These are phyloP conservation scores for Thielaviopsis ethacetica DNA, from an alignment of 2,329 filamentous ascomycete species.

Conservation along the genomic window DNA sequence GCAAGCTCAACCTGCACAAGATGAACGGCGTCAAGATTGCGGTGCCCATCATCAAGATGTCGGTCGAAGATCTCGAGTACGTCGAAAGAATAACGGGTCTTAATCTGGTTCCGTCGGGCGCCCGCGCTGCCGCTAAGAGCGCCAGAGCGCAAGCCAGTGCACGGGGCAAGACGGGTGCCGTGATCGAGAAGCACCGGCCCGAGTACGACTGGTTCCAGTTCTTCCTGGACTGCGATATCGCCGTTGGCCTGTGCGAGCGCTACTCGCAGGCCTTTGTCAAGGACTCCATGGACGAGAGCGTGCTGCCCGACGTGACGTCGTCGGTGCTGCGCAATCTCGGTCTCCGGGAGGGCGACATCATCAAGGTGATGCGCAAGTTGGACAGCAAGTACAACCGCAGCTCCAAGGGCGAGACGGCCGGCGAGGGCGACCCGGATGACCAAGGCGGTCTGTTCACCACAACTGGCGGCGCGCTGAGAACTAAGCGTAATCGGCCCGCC, in stretches of 20 bases:
- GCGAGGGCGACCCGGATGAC: slow-evolving; percentile 42
- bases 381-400: slow-evolving; percentile 63
- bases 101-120: slow-evolving; percentile 9
- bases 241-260: slow-evolving; percentile 81
- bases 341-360: slow-evolving; percentile 89
- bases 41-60: slow-evolving; percentile 91
- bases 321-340: slow-evolving; percentile 72
- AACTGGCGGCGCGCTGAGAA: slow-evolving; percentile 74
- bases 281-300: slow-evolving; percentile 92
- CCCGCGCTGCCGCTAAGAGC: slow-evolving; percentile 27
- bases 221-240: slow-evolving; percentile 83
- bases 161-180: slow-evolving; percentile 36
- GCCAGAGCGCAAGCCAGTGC: slow-evolving; percentile 21
- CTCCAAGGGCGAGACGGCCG: slow-evolving; percentile 36
- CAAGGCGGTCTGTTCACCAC: slow-evolving; percentile 70
- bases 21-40: slow-evolving; percentile 97
- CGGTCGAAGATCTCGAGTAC: slow-evolving; percentile 82
- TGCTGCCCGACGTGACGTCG: slow-evolving; percentile 76
- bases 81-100: slow-evolving; percentile 49
- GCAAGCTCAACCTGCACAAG: slow-evolving; percentile 96
- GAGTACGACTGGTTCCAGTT: slow-evolving; percentile 99
- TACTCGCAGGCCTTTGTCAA: slow-evolving; percentile 79
- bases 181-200: slow-evolving; percentile 41
- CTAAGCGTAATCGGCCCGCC: slow-evolving; percentile 85
- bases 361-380: slow-evolving; percentile 81